A percentile compares a stretch with the other conserved stretches of the same genome.
These are phyloP conservation scores for Zasmidium angulare DNA, from an alignment of 2,329 filamentous ascomycete species.

Conservation along the genomic window DNA sequence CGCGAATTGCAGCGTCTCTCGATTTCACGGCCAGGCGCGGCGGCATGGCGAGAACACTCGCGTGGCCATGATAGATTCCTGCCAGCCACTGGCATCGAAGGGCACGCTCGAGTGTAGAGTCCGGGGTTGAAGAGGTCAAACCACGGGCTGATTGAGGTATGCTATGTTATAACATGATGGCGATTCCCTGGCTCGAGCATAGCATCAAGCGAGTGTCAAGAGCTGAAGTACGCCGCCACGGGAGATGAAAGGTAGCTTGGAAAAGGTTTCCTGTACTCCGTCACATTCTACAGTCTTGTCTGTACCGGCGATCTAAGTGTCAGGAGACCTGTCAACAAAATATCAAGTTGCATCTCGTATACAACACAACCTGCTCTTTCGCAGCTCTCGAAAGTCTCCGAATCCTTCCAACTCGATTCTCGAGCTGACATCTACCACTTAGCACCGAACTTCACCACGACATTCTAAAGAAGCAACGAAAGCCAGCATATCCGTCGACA, in stretches of 20 bases:
- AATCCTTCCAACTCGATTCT: background rate
- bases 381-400: background rate
- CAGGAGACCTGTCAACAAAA: too few relatives aligned
- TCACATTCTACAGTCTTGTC: too few relatives aligned
- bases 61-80: too few relatives aligned
- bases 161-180: slow-evolving; percentile 11
- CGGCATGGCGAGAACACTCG: too few relatives aligned
- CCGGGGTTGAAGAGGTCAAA: background rate
- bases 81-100: slow-evolving; percentile 15
- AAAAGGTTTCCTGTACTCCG: too few relatives aligned
- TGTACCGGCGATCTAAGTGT: too few relatives aligned
- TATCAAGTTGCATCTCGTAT: too few relatives aligned
- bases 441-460: too few relatives aligned
- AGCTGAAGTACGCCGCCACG: slow-evolving; percentile 10
- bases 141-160: background rate
- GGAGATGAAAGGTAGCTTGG: too few relatives aligned
- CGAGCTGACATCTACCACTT: background rate
- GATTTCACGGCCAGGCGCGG: too few relatives aligned
- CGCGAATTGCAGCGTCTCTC: too few relatives aligned
- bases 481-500: background rate
- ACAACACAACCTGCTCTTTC: background rate
- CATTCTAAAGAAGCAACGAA: too few relatives aligned
- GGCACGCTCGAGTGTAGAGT: slow-evolving; percentile 1
- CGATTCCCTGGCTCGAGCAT: slow-evolving; percentile 7
- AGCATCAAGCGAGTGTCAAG: slow-evolving; percentile 7